phyloP scores from a whole-genome alignment of 1,284 basidiomycete species.

The Butyriboletus appendiculatus region DNA sequence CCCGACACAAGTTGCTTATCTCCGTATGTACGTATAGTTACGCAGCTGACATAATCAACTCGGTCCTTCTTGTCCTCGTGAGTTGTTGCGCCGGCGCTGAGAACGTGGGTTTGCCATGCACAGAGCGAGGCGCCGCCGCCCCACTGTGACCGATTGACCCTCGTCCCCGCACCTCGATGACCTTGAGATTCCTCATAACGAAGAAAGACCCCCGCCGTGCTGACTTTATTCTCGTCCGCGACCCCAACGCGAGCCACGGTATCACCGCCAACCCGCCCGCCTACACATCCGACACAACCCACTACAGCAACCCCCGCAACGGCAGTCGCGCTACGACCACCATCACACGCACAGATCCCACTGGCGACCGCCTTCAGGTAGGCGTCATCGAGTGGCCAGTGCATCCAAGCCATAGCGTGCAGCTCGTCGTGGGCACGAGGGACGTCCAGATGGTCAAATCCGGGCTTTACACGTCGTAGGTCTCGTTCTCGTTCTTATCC shows the following conservation, averaged over 20 bases:
- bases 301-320: slow-evolving; percentile 5
- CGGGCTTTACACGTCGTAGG: slow-evolving; percentile 29
- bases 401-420: background rate
- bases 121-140: background rate
- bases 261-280: background rate
- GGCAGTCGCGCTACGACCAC: slow-evolving; percentile 27
- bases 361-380: slow-evolving; percentile 28
- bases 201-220: slow-evolving; percentile 29
- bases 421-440: slow-evolving; percentile 31
- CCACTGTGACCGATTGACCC: too few species aligned
- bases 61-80: too few species aligned
- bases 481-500: background rate
- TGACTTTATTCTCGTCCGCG: slow-evolving; percentile 19
- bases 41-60: slow-evolving; percentile 9
- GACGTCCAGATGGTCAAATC: slow-evolving; percentile 25
- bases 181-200: slow-evolving; percentile 23
- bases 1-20: too few species aligned
- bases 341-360: slow-evolving; percentile 21
- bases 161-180: slow-evolving; percentile 14
- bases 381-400: slow-evolving; percentile 35
- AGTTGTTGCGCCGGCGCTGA: too few species aligned
- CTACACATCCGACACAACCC: slow-evolving; percentile 26
- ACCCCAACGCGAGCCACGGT: background rate
- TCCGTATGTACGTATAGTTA: background rate
- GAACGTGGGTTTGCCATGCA: background rate